These are phyloP conservation scores for Quercus tomentella DNA, from an alignment of 331 rosid genomes.

Conservation along the genomic window DNA sequence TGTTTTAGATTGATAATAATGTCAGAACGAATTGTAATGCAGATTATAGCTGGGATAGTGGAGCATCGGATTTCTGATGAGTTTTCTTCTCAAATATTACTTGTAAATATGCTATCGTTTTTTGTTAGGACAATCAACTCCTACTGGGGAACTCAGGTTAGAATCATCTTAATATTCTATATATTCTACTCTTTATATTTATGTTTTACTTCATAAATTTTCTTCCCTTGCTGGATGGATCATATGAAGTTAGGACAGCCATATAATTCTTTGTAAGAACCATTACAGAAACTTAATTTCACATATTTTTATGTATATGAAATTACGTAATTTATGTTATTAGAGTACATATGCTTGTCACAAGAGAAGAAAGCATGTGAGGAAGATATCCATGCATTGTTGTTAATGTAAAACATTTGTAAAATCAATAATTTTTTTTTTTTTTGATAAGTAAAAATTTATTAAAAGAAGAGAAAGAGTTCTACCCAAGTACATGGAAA, in stretches of 20 bases:
- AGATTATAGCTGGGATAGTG: conserved; percentile 91
- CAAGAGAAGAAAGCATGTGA: not conserved
- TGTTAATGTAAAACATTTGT: not conserved
- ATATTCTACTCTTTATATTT: conserved; percentile 4
- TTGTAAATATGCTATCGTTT: conserved; percentile 86
- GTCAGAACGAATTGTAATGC: conserved; percentile 22
- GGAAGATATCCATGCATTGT: not conserved
- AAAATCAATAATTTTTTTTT: not conserved
- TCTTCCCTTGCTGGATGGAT: not conserved
- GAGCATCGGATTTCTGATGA: conserved; percentile 82
- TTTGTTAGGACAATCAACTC: conserved; percentile 80
- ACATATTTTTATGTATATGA: not conserved
- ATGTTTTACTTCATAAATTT: conserved; percentile 11
- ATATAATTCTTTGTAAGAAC: not conserved
- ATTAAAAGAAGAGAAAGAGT: too few relatives aligned
- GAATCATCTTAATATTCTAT: conserved; percentile 2
- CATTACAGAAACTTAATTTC: not conserved
- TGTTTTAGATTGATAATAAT: not conserved
- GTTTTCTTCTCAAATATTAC: conserved; percentile 65
- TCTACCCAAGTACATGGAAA: too few relatives aligned
- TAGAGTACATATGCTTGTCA: not conserved
- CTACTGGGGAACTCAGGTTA: conserved; percentile 95
- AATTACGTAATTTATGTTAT: not conserved
- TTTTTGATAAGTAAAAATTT: not conserved
- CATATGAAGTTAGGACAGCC: not conserved